phyloP scores from a whole-genome alignment of 371 early-diverging fungal species.

The Blastocladiella emersonii region DNA sequence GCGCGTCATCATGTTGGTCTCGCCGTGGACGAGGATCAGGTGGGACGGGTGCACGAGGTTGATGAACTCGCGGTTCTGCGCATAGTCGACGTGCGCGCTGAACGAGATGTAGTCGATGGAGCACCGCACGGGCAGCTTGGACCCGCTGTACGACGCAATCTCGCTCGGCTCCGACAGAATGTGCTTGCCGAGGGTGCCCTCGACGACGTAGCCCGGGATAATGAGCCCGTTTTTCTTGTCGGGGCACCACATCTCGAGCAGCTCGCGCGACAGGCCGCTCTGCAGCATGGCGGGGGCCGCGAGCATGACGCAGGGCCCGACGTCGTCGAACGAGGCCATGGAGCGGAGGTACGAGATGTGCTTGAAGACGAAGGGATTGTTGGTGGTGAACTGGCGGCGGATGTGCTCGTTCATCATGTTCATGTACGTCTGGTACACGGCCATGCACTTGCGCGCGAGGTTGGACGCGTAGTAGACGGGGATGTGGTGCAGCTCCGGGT shows the following conservation, averaged over 20 bases:
- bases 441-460: slow-evolving; percentile 96
- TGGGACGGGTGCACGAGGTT: slow-evolving; percentile 91
- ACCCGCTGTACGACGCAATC: slow-evolving; percentile 75
- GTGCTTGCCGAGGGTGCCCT: slow-evolving; percentile 95
- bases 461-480: slow-evolving; percentile 98
- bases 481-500: slow-evolving; percentile 85
- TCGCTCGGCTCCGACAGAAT: slow-evolving; percentile 92
- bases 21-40: slow-evolving; percentile 97
- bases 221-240: slow-evolving; percentile 93
- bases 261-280: slow-evolving; percentile 92
- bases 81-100: slow-evolving; percentile 98
- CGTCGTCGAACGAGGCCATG: slow-evolving; percentile 91
- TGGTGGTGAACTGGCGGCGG: slow-evolving; percentile 75
- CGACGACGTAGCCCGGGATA: slow-evolving; percentile 98
- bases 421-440: slow-evolving; percentile 98
- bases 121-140: slow-evolving; percentile 75
- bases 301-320: slow-evolving; percentile 99
- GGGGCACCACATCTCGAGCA: slow-evolving; percentile 97
- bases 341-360: slow-evolving; percentile 90
- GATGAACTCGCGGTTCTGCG: slow-evolving; percentile 97
- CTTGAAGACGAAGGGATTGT: slow-evolving; percentile 97
- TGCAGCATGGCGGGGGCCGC: slow-evolving; percentile 99
- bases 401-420: slow-evolving; percentile 99
- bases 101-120: slow-evolving; percentile 98
- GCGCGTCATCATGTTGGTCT: slow-evolving; percentile 95